phyloP scores from a whole-genome alignment of 139 green algal species.

The Chlamydomonas schloesseri region DNA sequence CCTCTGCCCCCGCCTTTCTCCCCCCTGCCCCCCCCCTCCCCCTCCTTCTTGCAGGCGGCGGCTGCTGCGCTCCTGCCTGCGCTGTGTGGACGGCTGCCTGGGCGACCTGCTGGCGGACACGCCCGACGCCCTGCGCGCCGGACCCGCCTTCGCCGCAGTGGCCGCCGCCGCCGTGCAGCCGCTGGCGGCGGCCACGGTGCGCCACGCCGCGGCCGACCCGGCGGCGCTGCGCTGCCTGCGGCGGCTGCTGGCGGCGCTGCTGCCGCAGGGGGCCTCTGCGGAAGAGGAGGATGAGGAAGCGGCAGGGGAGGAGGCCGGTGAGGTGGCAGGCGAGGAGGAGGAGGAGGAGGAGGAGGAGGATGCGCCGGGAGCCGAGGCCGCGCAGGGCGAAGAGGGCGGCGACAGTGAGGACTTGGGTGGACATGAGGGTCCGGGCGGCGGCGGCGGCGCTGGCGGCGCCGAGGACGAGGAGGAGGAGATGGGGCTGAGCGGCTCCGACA shows the following conservation, averaged over 20 bases:
- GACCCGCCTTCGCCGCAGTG: neutral
- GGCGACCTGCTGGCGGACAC: constrained; percentile 27
- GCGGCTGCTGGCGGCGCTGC: constrained; percentile 67
- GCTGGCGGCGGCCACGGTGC: constrained; percentile 57
- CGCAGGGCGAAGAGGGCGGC: neutral
- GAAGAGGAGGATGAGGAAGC: neutral
- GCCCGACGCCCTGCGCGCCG: neutral
- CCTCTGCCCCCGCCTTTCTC: too few species aligned
- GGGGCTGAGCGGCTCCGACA: too few species aligned
- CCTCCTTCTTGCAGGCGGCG: too few species aligned
- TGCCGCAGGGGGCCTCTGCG: constrained; percentile 49
- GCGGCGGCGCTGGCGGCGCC: too few species aligned
- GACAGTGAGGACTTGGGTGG: neutral
- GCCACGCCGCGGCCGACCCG: constrained; percentile 27
- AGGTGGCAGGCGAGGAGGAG: neutral
- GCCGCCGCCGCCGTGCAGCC: neutral
- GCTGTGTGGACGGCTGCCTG: constrained; percentile 3
- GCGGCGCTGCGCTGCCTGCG: constrained; percentile 53
- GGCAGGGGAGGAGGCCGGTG: neutral
- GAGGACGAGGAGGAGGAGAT: too few species aligned
- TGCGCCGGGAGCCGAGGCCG: too few species aligned
- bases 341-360: neutral
- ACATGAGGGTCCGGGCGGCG: too few species aligned
- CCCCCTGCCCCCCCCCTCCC: too few species aligned
- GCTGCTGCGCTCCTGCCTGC: neutral